Percentiles rank a stretch among this genome's conserved stretches.
These are phyloP conservation scores for Paramecium caudatum DNA, from an alignment of 73 alveolate species.

Conservation along the genomic window DNA sequence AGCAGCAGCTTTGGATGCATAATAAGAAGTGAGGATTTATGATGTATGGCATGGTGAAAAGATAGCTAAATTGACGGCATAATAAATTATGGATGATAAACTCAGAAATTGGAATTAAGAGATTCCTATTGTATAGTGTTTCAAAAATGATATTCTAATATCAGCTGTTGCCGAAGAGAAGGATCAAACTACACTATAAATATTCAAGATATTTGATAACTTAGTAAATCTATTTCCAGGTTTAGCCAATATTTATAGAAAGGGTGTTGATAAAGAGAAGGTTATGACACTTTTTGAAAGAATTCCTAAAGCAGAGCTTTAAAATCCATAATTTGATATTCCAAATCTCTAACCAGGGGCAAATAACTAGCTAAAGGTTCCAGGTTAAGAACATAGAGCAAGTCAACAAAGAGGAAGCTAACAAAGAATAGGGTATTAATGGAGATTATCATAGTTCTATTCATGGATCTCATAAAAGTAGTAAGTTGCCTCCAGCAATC, in stretches of 20 bases:
- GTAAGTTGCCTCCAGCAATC: not conserved
- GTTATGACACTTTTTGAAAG: constrained; percentile 66
- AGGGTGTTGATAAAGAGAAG: constrained; percentile 73
- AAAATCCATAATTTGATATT: constrained; percentile 71
- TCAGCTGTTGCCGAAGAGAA: constrained; percentile 25
- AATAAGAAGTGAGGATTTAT: constrained; percentile 60
- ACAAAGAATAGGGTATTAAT: constrained; percentile 32
- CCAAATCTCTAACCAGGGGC: constrained; percentile 62
- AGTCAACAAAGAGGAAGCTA: constrained; percentile 67
- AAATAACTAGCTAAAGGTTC: not conserved
- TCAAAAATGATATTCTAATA: constrained; percentile 49
- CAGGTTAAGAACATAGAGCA: constrained; percentile 38
- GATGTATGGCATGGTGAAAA: constrained; percentile 79
- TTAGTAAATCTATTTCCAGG: constrained; percentile 71
- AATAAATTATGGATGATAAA: constrained; percentile 64
- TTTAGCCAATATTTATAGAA: constrained; percentile 72
- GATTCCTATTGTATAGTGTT: constrained; percentile 46
- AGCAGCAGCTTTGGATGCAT: constrained; percentile 69
- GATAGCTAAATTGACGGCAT: constrained; percentile 63
- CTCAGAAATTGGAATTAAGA: constrained; percentile 53
- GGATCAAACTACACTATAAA: constrained; percentile 52
- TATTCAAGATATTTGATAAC: constrained; percentile 69
- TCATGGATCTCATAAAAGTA: constrained; percentile 36
- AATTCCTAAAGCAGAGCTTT: constrained; percentile 43
- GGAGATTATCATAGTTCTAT: not conserved